These are phyloP conservation scores for Colletotrichum limetticola DNA, from an alignment of 2,329 filamentous ascomycete species.

Conservation along the genomic window DNA sequence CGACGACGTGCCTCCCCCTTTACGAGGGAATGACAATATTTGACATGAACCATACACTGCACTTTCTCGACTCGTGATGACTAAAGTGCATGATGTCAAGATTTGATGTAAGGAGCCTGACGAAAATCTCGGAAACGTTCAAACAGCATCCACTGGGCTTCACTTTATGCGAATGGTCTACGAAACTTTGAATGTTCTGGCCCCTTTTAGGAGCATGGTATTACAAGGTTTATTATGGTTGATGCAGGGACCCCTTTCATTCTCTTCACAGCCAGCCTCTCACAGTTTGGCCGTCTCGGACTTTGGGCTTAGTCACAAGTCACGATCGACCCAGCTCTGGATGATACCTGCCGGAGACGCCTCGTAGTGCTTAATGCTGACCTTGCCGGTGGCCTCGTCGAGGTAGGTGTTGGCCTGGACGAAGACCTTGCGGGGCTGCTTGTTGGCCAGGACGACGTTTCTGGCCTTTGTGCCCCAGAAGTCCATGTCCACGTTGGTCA, in stretches of 20 bases:
- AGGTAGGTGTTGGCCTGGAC: slow-evolving; percentile 91
- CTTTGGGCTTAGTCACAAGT: slow-evolving; percentile 38
- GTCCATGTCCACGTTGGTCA: slow-evolving; percentile 82
- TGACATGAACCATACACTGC: neutral
- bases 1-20: neutral
- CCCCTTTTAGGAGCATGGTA: slow-evolving; percentile 4
- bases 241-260: slow-evolving; percentile 3
- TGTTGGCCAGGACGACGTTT: slow-evolving; percentile 78
- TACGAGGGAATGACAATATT: neutral
- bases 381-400: slow-evolving; percentile 74
- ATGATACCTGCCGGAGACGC: slow-evolving; percentile 84
- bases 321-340: slow-evolving; percentile 79
- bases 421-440: slow-evolving; percentile 89
- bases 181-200: neutral
- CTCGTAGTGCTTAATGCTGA: slow-evolving; percentile 87
- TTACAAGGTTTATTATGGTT: slow-evolving; percentile 21
- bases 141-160: neutral
- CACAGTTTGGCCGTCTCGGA: slow-evolving; percentile 4
- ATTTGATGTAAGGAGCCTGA: neutral
- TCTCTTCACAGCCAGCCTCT: neutral
- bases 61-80: neutral
- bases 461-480: slow-evolving; percentile 88
- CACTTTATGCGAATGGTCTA: neutral
- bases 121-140: neutral
- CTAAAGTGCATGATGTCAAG: neutral